Evolutionary conservation across 805 yeast species (phyloP), one percentile per base, ranked within the genome.

Genomic region (Kregervanrija delftensis): DNA sequence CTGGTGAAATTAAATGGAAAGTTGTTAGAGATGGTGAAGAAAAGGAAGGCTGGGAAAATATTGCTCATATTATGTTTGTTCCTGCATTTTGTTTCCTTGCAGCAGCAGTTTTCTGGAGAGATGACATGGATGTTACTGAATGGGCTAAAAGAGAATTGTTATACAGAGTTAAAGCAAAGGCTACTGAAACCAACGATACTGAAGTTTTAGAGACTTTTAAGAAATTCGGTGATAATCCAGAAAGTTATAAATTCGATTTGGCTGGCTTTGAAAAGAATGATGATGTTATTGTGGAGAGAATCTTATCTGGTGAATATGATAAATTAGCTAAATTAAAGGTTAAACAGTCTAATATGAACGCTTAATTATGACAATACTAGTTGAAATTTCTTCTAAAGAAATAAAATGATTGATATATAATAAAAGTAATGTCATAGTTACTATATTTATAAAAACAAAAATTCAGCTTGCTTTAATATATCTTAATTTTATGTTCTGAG

Each of bases 81-180:
- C 96, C 96, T 14, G 79, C 81, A 22, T 69, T 83, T 59, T 67
- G 77, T 40, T 68, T 79, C 51, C 65, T 84, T 39, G 69, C 79
- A 43, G 78, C 71, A 34, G 64, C 74, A 14, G 64, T 74, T 47
- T 54, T 74, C 39, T 79, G 77, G 65, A 69, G 76, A 50, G 75
- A 73, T 47, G 74, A 73, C 46, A 57, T 58, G 55, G 72, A 71
- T 50, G 65, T 78, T 44, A 68, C 73, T 48, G 86, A 80, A 56
- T 86, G 96, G 96, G 95, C 95, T 35, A 77, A 78, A 61, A 78
- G 84, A 61, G 95, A 86, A 68, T 76, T 86, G 64, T 72, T 86
- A 57, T 73, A 83, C 62, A 82, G 95, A 72, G 79, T 77, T 33
- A 79, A 79, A 70, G 87, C 83, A 61, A 77, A 77, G 53, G 76